Evolutionary conservation across 225 moss, liverwort and hornwort genomes (phyloP), one percentile per base, ranked within the genome.

Genomic region (Anthoceros angustus): DNA sequence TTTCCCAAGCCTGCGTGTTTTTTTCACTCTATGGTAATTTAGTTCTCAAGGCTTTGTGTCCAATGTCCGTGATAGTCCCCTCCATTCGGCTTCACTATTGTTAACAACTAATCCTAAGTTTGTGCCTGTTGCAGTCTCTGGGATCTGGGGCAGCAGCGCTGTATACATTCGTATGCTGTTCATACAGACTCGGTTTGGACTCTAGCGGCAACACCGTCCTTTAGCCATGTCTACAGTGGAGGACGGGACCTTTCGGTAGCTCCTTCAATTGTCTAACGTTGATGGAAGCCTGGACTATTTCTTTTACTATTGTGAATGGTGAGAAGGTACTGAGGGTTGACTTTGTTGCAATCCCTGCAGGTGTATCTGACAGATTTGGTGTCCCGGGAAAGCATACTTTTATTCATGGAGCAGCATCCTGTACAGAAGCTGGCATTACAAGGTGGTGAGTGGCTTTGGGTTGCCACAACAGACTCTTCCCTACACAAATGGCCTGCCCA

Each of bases 111-210:
- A 55, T 18, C 5, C 14, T 7, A 7, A 15, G 7, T 7, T 55
- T 15, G 18, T 72, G 62, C 64, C 21, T 21, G 43, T 49, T 66
- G 75, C 88, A 92, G 92, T 68, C 86, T 92, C 65, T 92, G 92
- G 92, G 92, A 92, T 78, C 72, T 92, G 48, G 92, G 92, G 62
- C 92, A 92, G 45, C 92, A 92, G 26, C 92, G 92, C 24, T 92
- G 92, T 76, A 77, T 92, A 38, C 92, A 92, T 74, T 92, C 92
- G 42, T 92, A 92, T 72, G 92, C 92, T 61, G 92, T 92, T 26
- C 92, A 92, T 77, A 92, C 88, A 8, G 92, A 88, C 64, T 92
- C 92, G 43, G 92, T 92, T 49, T 92, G 92, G 92, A 84, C 92
- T 6, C 76, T 92, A 63, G 88, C 92, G 39, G 86, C 88, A 78